Percentiles rank a stretch among this genome's conserved stretches.
phyloP scores from a whole-genome alignment of 2,329 filamentous ascomycete genomes.

The Endothia cerciana region DNA sequence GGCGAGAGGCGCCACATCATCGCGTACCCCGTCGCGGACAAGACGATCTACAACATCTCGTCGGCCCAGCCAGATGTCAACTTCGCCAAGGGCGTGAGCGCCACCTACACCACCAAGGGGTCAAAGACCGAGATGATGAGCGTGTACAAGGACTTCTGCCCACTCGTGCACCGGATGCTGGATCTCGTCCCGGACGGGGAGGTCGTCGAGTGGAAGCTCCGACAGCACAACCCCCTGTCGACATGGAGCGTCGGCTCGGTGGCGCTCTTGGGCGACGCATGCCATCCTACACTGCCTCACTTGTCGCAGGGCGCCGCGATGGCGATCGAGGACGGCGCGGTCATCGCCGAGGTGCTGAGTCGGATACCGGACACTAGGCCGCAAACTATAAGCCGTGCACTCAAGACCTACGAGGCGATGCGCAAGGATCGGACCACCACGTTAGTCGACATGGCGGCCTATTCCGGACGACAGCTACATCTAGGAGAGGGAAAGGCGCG shows the following conservation, averaged over 20 bases:
- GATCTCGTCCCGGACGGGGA: constrained; percentile 63
- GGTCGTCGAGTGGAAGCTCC: constrained; percentile 68
- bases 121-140: constrained; percentile 64
- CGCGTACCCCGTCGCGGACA: constrained; percentile 72
- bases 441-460: constrained; percentile 58
- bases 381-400: constrained; percentile 49
- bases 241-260: constrained; percentile 62
- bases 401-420: constrained; percentile 59
- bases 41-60: constrained; percentile 68
- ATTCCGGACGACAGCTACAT: constrained; percentile 58
- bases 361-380: constrained; percentile 42
- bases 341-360: constrained; percentile 58
- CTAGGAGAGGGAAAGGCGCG: constrained; percentile 61
- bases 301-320: constrained; percentile 70
- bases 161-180: constrained; percentile 61
- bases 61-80: constrained; percentile 64
- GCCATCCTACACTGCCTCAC: constrained; percentile 70
- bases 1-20: constrained; percentile 77
- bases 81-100: constrained; percentile 60
- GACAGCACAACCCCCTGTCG: constrained; percentile 59
- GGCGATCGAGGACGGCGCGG: constrained; percentile 69
- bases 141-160: constrained; percentile 66
- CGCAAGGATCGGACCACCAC: constrained; percentile 58
- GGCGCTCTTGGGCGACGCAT: constrained; percentile 65
- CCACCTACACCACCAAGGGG: constrained; percentile 66